Base-by-base conservation (phyloP, 345 rosid species). In the Corymbia maculata region DNA sequence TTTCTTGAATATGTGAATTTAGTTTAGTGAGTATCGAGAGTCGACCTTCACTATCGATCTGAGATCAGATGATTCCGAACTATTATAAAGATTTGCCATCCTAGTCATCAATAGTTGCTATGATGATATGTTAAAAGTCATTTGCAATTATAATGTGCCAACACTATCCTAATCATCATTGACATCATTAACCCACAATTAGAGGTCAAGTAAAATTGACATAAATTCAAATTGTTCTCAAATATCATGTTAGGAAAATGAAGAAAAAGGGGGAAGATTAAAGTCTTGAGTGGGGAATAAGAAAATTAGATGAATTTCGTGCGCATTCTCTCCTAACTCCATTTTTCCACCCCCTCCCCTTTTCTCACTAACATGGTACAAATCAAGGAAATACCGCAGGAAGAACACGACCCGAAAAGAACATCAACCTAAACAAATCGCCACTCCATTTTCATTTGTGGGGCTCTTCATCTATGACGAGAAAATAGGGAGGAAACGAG, bases 11-110 rank as follows among this genome's bases (percentile, higher is more conserved):
- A 1, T 9, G 2, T 10, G 1, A 36, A 42, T 5, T 21, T 1
- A 14, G 7, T 42, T 75, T 12, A 10, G 4, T 6, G 1, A 19
- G 4, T 3, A 2, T 1, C 1, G 5, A 42, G 26, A 13, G 4
- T 19, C 7, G 12, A 75, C 1, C 24, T 14, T 42, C 7, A 0
- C 8, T 9, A 19, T 75, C 0, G 0, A 0, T 10, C 2, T 2
- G 6, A 36, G 82, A 75, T 42, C 3, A 36, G 10, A 11, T 17
- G 19, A 75, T 19, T 8, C 4, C 1, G 1, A 4, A 2, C 1
- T 70, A 4, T 17, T 70, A 9, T 32, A 17, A 6, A 36, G 14
- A 19, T 75, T 36, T 4, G 1, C 24, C 4, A 1, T 13, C 4
- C 28, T 42, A 36, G 1, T 75, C 2, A 8, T 1, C 2, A 1